These are phyloP conservation scores for Aspergillus tubingensis DNA, from an alignment of 2,329 filamentous ascomycete species.

Conservation along the genomic window DNA sequence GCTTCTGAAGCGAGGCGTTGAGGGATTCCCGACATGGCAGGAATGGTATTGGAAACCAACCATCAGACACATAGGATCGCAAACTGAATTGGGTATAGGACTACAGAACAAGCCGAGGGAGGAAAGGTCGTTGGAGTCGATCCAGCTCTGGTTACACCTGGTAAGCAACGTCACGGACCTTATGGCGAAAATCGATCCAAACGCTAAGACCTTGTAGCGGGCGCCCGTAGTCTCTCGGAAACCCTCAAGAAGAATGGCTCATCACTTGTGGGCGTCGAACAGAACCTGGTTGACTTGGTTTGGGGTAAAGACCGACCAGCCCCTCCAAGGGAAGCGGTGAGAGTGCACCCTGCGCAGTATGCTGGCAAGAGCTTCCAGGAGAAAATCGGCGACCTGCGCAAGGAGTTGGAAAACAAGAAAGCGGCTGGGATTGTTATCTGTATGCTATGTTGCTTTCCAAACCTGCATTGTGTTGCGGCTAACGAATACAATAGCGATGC, in stretches of 20 bases:
- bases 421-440: conserved; percentile 82
- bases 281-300: conserved; percentile 88
- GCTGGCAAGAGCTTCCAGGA: conserved; percentile 78
- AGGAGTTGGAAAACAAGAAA: conserved; percentile 88
- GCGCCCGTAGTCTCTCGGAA: conserved; percentile 74
- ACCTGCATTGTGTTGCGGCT: conserved; percentile 3
- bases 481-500: conserved; percentile 60
- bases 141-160: conserved; percentile 77
- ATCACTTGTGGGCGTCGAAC: conserved; percentile 70
- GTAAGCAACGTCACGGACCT: conserved; percentile 37
- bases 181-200: background rate
- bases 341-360: conserved; percentile 70
- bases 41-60: conserved; percentile 68
- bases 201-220: conserved; percentile 44
- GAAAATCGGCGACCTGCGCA: conserved; percentile 84
- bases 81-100: conserved; percentile 44
- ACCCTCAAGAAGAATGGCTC: conserved; percentile 84
- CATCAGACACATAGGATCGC: background rate
- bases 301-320: conserved; percentile 76
- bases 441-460: conserved; percentile 27
- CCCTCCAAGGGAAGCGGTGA: conserved; percentile 74
- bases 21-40: conserved; percentile 95
- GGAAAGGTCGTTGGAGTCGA: conserved; percentile 91
- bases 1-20: conserved; percentile 86
- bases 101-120: conserved; percentile 77